Evolutionary conservation across 225 moss, liverwort and hornwort species (phyloP), one percentile per base, ranked within the genome.

Genomic region (Antitrichia curtipendula): DNA sequence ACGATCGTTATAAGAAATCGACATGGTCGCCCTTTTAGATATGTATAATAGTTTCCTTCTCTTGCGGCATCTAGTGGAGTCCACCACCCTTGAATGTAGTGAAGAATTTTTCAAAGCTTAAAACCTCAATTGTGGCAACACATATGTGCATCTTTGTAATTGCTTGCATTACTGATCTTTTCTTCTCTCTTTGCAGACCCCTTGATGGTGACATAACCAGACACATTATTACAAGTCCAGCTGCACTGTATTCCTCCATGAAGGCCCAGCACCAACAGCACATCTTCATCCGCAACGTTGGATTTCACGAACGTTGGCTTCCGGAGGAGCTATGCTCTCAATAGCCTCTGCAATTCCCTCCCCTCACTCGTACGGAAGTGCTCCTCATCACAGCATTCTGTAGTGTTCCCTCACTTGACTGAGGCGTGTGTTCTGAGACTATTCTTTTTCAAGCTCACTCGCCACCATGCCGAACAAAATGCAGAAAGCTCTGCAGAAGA

Each of bases 231-330:
- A 47, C 34, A 57, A 80, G 84, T 75, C 38, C n/a, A 58, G 41
- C 45, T 77, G 14, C 72, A 54, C 49, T 66, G 88, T 38, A 86
- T 86, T 90, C 85, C 93, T 88, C 91, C 91, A 93, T 93, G 93
- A 93, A 93, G 88, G 91, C 88, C 87, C 92, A 92, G 81, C 91
- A 93, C 75, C 93, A 93, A 80, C 93, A 92, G 69, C 90, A 93
- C 40, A 92, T 93, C 61, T 93, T 93, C 36, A 91, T 93, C 60
- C 93, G 92, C 88, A 93, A 93, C 92, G 88, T 93, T 61, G 93
- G 92, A 54, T 93, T 93, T 61, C 92, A 93, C 89, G 92, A 93
- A 89, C 92, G 77, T 80, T 86, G 91, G 93, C 91, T 92, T 61
- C 86, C 86, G 85, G 88, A 86, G 25, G 88, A 89, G 86, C 90